A percentile compares a stretch with the other conserved stretches of the same genome.
These are phyloP conservation scores for Hemileccinum impolitum DNA, from an alignment of 768 basidiomycete species.

Conservation along the genomic window DNA sequence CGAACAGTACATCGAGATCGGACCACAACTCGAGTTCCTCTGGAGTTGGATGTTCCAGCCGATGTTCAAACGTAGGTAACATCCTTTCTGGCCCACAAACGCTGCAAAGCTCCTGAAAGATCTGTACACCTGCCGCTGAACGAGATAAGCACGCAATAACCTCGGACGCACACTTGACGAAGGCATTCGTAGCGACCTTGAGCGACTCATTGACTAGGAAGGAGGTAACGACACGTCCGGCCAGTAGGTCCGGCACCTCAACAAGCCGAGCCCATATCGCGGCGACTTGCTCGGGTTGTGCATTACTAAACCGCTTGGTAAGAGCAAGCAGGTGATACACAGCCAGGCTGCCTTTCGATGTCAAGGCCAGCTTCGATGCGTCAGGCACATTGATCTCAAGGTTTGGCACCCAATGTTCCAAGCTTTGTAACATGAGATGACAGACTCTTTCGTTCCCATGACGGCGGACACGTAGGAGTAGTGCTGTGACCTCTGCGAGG, in stretches of 20 bases:
- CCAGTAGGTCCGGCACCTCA: constrained; percentile 63
- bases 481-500: constrained; percentile 64
- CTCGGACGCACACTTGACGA: constrained; percentile 74
- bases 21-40: constrained; percentile 77
- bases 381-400: constrained; percentile 56
- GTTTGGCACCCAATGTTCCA: constrained; percentile 82
- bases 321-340: constrained; percentile 83
- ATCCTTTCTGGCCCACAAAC: constrained; percentile 84
- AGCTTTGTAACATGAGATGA: constrained; percentile 67
- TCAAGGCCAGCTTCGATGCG: constrained; percentile 27
- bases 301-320: constrained; percentile 69
- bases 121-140: constrained; percentile 63
- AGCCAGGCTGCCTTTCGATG: constrained; percentile 53
- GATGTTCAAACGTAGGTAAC: constrained; percentile 74
- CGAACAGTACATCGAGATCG: constrained; percentile 73
- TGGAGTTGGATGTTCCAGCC: constrained; percentile 53
- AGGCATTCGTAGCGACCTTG: constrained; percentile 74
- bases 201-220: constrained; percentile 88
- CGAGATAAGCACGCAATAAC: constrained; percentile 84
- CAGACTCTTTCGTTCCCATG: constrained; percentile 46
- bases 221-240: constrained; percentile 74
- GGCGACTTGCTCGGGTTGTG: constrained; percentile 75
- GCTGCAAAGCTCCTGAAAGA: constrained; percentile 82
- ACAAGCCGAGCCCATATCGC: constrained; percentile 79
- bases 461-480: constrained; percentile 63